Evolutionary conservation across 352 stramenopile species (phyloP).

Genomic region (Globisporangium ultimum): DNA sequence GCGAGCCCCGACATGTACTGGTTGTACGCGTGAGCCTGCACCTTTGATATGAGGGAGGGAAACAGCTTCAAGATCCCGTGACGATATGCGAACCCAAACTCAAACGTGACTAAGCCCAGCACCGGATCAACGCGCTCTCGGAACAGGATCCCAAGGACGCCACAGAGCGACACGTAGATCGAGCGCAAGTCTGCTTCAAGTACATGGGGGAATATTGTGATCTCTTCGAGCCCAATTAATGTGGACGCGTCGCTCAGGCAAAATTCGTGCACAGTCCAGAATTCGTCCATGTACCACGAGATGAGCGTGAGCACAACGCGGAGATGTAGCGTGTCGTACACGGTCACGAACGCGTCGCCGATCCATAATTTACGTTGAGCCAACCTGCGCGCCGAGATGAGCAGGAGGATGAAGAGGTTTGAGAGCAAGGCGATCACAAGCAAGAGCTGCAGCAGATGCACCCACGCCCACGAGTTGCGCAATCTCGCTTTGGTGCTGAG

Average conservation of each 20-base stretch:
- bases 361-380: conserved; percentile 28
- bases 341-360: conserved; percentile 26
- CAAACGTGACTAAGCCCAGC: conserved; percentile 5
- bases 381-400: conserved; percentile 28
- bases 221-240: conserved; percentile 4
- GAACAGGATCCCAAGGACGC: neutral
- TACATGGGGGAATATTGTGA: neutral
- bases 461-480: conserved; percentile 46
- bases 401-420: conserved; percentile 25
- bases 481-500: conserved; percentile 20
- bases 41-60: neutral
- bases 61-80: conserved; percentile 7
- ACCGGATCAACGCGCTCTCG: neutral
- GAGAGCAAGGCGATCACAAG: conserved; percentile 29
- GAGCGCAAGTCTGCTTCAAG: conserved; percentile 11
- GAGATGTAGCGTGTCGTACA: conserved; percentile 30
- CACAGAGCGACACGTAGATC: conserved; percentile 4
- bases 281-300: conserved; percentile 35
- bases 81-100: conserved; percentile 2
- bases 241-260: conserved; percentile 31
- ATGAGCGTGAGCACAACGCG: conserved; percentile 27
- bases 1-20: conserved; percentile 5
- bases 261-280: conserved; percentile 41
- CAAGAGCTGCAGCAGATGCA: conserved; percentile 40
- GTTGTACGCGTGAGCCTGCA: neutral